These are phyloP conservation scores for Clavispora santaluciae DNA, from an alignment of 805 yeast genomes.

Conservation along the genomic window DNA sequence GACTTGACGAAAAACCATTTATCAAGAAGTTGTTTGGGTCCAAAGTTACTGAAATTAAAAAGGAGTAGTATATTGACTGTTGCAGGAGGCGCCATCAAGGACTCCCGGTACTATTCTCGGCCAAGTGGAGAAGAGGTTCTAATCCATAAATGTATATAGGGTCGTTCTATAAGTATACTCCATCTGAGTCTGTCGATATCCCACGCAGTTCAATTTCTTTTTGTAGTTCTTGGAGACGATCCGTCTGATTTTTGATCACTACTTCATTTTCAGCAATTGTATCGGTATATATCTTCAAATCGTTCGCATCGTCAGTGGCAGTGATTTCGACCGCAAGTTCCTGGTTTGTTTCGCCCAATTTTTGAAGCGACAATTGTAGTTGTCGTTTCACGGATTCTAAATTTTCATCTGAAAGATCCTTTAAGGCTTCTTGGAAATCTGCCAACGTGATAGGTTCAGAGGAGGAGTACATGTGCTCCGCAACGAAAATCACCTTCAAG, in stretches of 20 bases:
- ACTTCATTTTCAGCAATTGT: conserved; percentile 51
- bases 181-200: conserved; percentile 1
- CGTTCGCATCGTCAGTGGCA: conserved; percentile 28
- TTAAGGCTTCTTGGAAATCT: conserved; percentile 50
- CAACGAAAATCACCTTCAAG: too few relatives aligned
- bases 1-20: conserved; percentile 39
- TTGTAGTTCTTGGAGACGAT: conserved; percentile 41
- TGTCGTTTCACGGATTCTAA: conserved; percentile 11
- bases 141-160: background rate
- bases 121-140: background rate
- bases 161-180: conserved; percentile 5
- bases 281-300: conserved; percentile 48
- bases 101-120: too few relatives aligned
- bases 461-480: conserved; percentile 22
- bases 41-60: conserved; percentile 26
- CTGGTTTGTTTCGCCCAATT: conserved; percentile 46
- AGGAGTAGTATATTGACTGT: too few relatives aligned
- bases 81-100: too few relatives aligned
- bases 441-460: conserved; percentile 22
- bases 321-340: conserved; percentile 41
- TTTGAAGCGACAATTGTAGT: conserved; percentile 26
- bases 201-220: conserved; percentile 46
- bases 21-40: conserved; percentile 38
- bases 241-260: conserved; percentile 49
- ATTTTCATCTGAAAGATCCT: conserved; percentile 46